Evolutionary conservation across 768 basidiomycete genomes (phyloP).

Genomic region (Galerina marginata): DNA sequence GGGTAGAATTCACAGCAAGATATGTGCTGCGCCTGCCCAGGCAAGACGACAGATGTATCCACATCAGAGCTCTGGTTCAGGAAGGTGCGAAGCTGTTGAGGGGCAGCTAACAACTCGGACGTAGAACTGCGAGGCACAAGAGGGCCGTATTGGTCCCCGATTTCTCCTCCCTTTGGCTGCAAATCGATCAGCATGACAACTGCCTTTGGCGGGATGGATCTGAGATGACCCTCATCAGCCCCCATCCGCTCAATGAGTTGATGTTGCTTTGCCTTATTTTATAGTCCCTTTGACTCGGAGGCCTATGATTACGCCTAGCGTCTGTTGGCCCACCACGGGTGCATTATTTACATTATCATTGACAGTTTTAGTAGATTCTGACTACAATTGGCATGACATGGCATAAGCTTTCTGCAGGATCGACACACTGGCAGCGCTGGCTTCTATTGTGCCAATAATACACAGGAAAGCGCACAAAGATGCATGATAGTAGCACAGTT

Average conservation of each 20-base stretch:
- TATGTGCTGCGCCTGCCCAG: constrained; percentile 14
- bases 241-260: no score
- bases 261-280: no score
- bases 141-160: no score
- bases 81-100: constrained; percentile 14
- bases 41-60: constrained; percentile 11
- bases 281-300: no score
- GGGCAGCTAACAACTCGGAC: not conserved
- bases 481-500: not conserved
- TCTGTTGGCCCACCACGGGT: not conserved
- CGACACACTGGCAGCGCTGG: not conserved
- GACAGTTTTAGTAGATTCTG: not conserved
- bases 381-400: constrained; percentile 5
- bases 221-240: no score
- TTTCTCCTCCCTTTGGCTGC: no score
- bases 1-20: constrained; percentile 8
- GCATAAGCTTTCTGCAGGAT: not conserved
- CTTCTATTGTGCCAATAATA: no score
- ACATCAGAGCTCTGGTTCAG: constrained; percentile 7
- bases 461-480: no score
- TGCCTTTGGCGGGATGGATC: no score
- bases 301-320: no score
- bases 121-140: not conserved
- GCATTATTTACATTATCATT: not conserved
- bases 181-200: no score